Evolutionary conservation across 2,329 filamentous ascomycete species (phyloP).

Genomic region (Trichophyton verrucosum): DNA sequence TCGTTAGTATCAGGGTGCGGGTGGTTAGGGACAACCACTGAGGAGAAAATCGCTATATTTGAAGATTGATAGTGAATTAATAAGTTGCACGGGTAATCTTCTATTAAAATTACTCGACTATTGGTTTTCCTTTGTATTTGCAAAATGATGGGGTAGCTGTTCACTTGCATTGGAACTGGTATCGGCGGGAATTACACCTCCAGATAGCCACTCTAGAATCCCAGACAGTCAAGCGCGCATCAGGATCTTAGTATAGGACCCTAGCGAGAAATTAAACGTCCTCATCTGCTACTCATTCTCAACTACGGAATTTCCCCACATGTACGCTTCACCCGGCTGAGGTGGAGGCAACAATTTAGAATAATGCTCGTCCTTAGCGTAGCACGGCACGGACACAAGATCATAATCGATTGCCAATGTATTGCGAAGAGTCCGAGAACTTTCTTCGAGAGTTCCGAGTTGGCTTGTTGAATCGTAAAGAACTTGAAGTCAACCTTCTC

Average conservation of each 20-base stretch:
- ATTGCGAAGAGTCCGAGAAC: conserved; percentile 10
- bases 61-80: no score
- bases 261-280: conserved; percentile 13
- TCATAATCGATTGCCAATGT: conserved; percentile 13
- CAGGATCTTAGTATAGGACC: conserved; percentile 12
- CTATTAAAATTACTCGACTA: no score
- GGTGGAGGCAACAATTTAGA: conserved; percentile 10
- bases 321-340: conserved; percentile 14
- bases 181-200: background rate
- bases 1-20: no score
- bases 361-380: conserved; percentile 12
- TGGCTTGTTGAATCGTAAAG: conserved; percentile 12
- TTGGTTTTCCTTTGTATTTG: no score
- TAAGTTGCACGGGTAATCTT: no score
- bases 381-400: conserved; percentile 9
- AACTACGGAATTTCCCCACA: conserved; percentile 14
- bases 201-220: conserved; percentile 14
- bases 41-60: no score
- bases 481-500: conserved; percentile 13
- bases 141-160: no score
- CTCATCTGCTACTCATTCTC: conserved; percentile 14
- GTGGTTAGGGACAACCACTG: no score
- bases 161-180: no score
- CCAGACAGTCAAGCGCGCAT: conserved; percentile 11
- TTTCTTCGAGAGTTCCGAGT: conserved; percentile 11